phyloP scores from a whole-genome alignment of 2,329 filamentous ascomycete genomes.

The Phoma herbarum region DNA sequence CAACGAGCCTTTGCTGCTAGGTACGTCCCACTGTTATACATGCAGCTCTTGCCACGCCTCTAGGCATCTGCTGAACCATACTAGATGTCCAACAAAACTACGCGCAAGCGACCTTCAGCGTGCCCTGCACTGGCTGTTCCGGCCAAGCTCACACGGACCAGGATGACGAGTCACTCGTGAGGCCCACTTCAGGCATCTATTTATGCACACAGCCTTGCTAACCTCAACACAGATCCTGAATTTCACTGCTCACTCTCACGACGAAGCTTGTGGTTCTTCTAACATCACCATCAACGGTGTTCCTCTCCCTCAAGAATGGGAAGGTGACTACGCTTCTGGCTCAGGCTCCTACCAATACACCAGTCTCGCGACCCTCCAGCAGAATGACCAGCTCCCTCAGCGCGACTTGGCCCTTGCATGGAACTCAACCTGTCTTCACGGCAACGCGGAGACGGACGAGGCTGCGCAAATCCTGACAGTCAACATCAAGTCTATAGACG shows the following conservation, averaged over 20 bases:
- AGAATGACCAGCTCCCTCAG: constrained; percentile 46
- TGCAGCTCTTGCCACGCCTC: constrained; percentile 32
- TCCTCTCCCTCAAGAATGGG: constrained; percentile 50
- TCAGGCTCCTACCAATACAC: constrained; percentile 42
- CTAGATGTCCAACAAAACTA: constrained; percentile 47
- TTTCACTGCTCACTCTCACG: constrained; percentile 51
- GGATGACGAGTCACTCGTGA: constrained; percentile 54
- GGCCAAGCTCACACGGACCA: constrained; percentile 48
- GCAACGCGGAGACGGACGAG: constrained; percentile 37
- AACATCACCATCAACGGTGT: constrained; percentile 56
- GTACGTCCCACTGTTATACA: constrained; percentile 41
- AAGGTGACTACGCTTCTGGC: constrained; percentile 48
- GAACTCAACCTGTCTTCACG: constrained; percentile 52
- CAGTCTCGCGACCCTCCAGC: constrained; percentile 39
- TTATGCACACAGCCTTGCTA: constrained; percentile 34
- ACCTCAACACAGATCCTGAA: constrained; percentile 52
- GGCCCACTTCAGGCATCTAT: constrained; percentile 49
- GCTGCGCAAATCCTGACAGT: constrained; percentile 52
- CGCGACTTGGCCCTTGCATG: constrained; percentile 52
- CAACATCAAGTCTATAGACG: constrained; percentile 52
- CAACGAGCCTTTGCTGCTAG: constrained; percentile 39
- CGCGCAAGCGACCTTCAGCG: constrained; percentile 54
- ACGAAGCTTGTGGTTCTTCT: constrained; percentile 50
- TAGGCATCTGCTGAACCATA: constrained; percentile 45
- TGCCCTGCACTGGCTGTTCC: constrained; percentile 55